A percentile compares a stretch with the other conserved stretches of the same genome.
phyloP scores from a whole-genome alignment of 2,329 filamentous ascomycete species.

The Aureobasidium sp. region DNA sequence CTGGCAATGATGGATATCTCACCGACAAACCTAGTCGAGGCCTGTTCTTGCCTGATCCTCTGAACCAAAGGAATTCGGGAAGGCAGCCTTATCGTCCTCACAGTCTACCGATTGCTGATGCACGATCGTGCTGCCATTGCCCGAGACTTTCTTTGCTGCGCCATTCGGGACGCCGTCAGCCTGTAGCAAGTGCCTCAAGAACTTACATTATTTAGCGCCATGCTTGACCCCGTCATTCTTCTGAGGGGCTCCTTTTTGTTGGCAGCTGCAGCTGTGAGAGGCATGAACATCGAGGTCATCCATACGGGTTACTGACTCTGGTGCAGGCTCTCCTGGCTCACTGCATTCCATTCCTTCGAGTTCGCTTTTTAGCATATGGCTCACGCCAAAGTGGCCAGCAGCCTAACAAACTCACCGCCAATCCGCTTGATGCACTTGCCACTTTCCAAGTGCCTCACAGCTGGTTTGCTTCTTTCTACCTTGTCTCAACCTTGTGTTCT shows the following conservation, averaged over 20 bases:
- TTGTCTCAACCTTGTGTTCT: constrained; percentile 61
- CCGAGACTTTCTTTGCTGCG: not conserved
- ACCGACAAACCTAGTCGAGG: constrained; percentile 11
- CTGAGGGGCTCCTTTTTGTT: constrained; percentile 16
- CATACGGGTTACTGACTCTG: constrained; percentile 15
- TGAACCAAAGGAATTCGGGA: not conserved
- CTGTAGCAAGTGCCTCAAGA: not conserved
- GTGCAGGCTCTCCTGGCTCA: constrained; percentile 45
- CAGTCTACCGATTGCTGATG: not conserved
- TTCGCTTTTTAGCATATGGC: constrained; percentile 55
- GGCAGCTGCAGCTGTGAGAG: constrained; percentile 17
- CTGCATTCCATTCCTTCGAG: constrained; percentile 43
- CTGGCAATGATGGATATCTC: constrained; percentile 9
- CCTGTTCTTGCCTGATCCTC: constrained; percentile 1
- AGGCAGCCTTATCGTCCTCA: not conserved
- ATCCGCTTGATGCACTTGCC: constrained; percentile 41
- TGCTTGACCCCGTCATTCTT: constrained; percentile 14
- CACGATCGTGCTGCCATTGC: not conserved
- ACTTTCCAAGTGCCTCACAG: constrained; percentile 67
- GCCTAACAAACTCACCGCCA: not conserved
- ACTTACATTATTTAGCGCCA: constrained; percentile 7
- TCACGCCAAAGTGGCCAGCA: constrained; percentile 35
- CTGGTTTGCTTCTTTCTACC: constrained; percentile 87
- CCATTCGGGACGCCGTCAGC: not conserved
- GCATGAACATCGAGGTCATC: not conserved